Evolutionary conservation across 2,329 filamentous ascomycete species (phyloP).

Genomic region (Stachybotrys chartarum): DNA sequence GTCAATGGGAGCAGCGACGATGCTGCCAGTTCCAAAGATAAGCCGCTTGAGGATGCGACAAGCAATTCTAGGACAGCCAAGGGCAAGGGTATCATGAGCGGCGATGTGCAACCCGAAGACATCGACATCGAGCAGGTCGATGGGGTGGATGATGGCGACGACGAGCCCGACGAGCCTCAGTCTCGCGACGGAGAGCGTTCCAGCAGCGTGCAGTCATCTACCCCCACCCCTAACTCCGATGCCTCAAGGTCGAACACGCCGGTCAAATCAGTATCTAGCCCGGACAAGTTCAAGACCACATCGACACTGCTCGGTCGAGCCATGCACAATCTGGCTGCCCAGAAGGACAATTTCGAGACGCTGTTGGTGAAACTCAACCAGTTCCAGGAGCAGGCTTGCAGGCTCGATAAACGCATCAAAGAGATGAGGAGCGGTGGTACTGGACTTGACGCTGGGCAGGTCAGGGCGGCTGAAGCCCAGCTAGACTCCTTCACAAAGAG

Average conservation of each 20-base stretch:
- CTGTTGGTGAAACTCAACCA: conserved; percentile 23
- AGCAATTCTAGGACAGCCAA: conserved; percentile 7
- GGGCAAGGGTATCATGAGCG: not conserved
- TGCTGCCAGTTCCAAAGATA: too few relatives aligned
- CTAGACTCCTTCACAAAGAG: conserved; percentile 20
- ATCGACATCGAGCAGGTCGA: conserved; percentile 38
- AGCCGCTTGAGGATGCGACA: not conserved
- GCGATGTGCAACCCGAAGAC: conserved; percentile 35
- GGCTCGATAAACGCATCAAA: conserved; percentile 21
- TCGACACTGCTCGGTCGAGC: conserved; percentile 3
- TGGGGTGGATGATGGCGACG: conserved; percentile 16
- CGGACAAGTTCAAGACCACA: not conserved
- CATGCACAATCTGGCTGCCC: conserved; percentile 14
- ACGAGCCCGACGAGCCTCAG: conserved; percentile 13
- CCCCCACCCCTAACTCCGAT: too few relatives aligned
- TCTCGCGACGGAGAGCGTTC: not conserved
- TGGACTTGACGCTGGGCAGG: conserved; percentile 16
- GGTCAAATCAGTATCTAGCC: not conserved
- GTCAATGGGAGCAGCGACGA: conserved; percentile 1
- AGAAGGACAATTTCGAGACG: conserved; percentile 24
- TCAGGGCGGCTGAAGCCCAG: conserved; percentile 14
- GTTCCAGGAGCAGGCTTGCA: conserved; percentile 20
- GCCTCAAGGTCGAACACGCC: not conserved
- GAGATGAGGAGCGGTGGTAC: conserved; percentile 14
- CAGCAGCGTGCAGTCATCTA: too few relatives aligned